Evolutionary conservation across 2,329 filamentous ascomycete species (phyloP), one percentile per base, ranked within the genome.

Genomic region (Scortechinia acanthostroma): DNA sequence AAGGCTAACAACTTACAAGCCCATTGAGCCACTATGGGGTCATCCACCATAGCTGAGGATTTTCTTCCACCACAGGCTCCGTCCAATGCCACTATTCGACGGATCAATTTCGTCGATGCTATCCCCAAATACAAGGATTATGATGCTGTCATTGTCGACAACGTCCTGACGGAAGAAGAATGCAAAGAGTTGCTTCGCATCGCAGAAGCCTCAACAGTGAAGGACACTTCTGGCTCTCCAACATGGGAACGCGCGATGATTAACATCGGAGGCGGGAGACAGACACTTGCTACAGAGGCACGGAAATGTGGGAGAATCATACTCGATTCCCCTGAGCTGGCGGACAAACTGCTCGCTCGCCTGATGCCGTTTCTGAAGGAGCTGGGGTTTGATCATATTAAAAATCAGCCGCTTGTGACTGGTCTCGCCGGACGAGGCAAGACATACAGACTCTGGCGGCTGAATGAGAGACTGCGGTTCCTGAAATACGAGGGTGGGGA

Each of bases 301-400:
- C 65, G 76, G 14, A 74, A 75, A 40, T 77, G 75, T 50, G 72
- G 70, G 1, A 69, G 76, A 2, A 74, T 80, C 42, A 76, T 80
- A 43, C 71, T 65, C 58, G 76, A 80, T 50, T 59, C 62, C 2
- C 49, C 47, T 1, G 68, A 70, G 1, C 23, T 79, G 0, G 71
- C 66, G 2, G 59, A 58, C 1, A 69, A 62, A 46, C 50, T 80
- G 4, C 66, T 70, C 55, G 58, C 61, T 4, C 63, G 76, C 5
- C 57, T 40, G 17, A 40, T 40, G 35, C 35, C 35, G 17, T 40
- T 13, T 19, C 6, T 40, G 35, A 10, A 40, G 17, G 35, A 40
- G 35, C 17, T 10, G 10, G 35, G 17, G 10, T 6, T 40, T 19
- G 35, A 40, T 6, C 35, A 19, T 10, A 19, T 40, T 17, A 19